phyloP scores from a whole-genome alignment of 768 basidiomycete species.

The Tricholoma furcatifolium region DNA sequence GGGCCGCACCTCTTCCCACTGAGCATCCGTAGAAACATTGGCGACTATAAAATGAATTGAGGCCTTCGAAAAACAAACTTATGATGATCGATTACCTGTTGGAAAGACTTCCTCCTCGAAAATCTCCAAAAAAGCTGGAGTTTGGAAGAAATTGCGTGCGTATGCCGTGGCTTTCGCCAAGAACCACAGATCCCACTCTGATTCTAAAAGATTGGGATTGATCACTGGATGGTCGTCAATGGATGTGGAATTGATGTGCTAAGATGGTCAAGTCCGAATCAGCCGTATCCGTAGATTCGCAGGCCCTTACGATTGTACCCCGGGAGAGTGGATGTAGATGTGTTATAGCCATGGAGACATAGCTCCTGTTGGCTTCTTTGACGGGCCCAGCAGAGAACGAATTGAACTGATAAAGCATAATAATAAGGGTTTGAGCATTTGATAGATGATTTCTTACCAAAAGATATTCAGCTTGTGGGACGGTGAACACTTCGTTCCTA shows the following conservation, averaged over 20 bases:
- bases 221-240: conserved; percentile 28
- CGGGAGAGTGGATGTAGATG: conserved; percentile 46
- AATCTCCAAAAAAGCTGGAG: conserved; percentile 26
- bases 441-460: conserved; percentile 23
- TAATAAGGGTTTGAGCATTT: background rate
- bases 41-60: background rate
- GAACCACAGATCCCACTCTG: conserved; percentile 33
- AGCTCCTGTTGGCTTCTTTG: conserved; percentile 30
- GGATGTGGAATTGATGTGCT: conserved; percentile 24
- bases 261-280: background rate
- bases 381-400: conserved; percentile 27
- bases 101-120: conserved; percentile 30
- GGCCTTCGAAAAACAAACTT: background rate
- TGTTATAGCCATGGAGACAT: conserved; percentile 31
- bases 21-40: conserved; percentile 18
- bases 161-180: conserved; percentile 30
- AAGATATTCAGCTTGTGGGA: conserved; percentile 29
- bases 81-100: conserved; percentile 16
- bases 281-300: background rate
- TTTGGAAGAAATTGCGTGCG: conserved; percentile 29
- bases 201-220: conserved; percentile 27
- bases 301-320: conserved; percentile 33
- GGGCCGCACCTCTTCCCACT: conserved; percentile 23
- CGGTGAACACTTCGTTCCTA: conserved; percentile 22
- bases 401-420: conserved; percentile 24